These are phyloP conservation scores for Penicillium waksmanii DNA, from an alignment of 495 filamentous ascomycete genomes.

Conservation along the genomic window DNA sequence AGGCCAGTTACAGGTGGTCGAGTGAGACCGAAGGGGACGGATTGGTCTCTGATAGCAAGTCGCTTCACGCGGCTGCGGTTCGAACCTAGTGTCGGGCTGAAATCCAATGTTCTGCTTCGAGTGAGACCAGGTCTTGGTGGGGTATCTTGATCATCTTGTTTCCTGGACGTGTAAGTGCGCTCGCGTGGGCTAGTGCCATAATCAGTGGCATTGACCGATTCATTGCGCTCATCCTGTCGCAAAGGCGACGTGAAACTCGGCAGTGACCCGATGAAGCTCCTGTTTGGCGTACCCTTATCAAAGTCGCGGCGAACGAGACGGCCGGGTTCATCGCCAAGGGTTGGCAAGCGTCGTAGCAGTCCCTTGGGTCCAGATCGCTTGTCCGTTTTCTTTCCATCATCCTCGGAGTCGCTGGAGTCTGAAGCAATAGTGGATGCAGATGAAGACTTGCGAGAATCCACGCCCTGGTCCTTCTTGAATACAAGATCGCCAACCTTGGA, in stretches of 20 bases:
- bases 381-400: constrained; percentile 40
- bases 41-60: constrained; percentile 35
- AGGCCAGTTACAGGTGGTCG: constrained; percentile 52
- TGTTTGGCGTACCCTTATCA: constrained; percentile 35
- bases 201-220: constrained; percentile 24
- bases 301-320: constrained; percentile 35
- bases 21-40: constrained; percentile 38
- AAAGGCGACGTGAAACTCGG: constrained; percentile 56
- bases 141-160: constrained; percentile 15
- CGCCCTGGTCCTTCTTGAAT: constrained; percentile 49
- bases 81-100: constrained; percentile 33
- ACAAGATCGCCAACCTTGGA: constrained; percentile 60
- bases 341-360: constrained; percentile 38
- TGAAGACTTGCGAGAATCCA: constrained; percentile 44
- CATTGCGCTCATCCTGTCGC: constrained; percentile 39
- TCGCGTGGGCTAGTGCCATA: constrained; percentile 18
- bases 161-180: constrained; percentile 10
- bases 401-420: constrained; percentile 50
- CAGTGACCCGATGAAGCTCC: constrained; percentile 42
- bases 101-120: constrained; percentile 32
- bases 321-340: constrained; percentile 39
- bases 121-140: constrained; percentile 15
- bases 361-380: constrained; percentile 32
- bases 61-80: constrained; percentile 29
- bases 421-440: constrained; percentile 42